Evolutionary conservation across 345 rosid species (phyloP).

Genomic region (Gossypium raimondii): DNA sequence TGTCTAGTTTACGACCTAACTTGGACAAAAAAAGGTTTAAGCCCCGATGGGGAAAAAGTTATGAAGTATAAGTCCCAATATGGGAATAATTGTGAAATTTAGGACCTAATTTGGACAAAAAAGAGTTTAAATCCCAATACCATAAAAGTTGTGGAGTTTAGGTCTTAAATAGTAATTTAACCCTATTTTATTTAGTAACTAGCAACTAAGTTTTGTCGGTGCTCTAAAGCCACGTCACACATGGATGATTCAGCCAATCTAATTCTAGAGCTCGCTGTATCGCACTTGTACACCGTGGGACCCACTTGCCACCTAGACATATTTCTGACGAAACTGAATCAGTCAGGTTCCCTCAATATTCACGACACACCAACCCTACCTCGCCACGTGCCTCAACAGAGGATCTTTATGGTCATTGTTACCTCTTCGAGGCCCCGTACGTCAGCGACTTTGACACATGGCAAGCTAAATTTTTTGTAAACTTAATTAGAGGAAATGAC

Average conservation of each 20-base stretch:
- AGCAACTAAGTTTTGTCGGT: neutral
- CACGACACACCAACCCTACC: neutral
- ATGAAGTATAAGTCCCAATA: no score
- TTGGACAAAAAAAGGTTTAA: no score
- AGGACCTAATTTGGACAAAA: no score
- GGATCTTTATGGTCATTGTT: neutral
- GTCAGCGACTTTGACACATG: neutral
- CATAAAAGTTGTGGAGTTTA: no score
- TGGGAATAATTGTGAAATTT: no score
- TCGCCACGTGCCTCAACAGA: neutral
- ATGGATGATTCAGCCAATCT: neutral
- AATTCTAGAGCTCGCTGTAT: constrained; percentile 2
- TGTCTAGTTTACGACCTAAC: no score
- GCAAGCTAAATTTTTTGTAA: neutral
- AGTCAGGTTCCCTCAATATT: neutral
- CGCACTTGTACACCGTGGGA: neutral
- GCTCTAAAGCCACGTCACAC: constrained; percentile 12
- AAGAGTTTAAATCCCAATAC: no score
- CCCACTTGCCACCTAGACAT: neutral
- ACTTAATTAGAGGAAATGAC: neutral
- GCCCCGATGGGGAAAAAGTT: fast-evolving
- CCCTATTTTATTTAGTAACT: no score
- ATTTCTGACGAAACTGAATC: neutral
- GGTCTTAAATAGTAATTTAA: no score
- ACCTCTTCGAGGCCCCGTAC: neutral